phyloP scores from a whole-genome alignment of 2,329 filamentous ascomycete genomes.

The Xylaria sp. region DNA sequence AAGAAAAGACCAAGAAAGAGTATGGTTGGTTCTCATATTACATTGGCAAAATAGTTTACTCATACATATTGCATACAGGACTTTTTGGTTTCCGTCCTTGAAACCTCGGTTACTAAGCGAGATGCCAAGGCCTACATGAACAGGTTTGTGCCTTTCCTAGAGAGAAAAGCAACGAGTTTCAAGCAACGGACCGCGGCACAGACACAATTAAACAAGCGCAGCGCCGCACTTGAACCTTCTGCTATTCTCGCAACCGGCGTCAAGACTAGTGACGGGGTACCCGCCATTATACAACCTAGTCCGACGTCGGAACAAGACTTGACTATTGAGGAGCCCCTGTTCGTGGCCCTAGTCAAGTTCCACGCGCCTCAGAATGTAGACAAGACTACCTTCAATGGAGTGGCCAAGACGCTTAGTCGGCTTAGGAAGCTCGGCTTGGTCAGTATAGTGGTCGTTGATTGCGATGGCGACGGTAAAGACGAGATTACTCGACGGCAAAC shows the following conservation, averaged over 20 bases:
- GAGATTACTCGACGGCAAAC: slow-evolving; percentile 54
- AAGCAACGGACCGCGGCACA: slow-evolving; percentile 45
- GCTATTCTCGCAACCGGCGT: slow-evolving; percentile 19
- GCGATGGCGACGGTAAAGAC: slow-evolving; percentile 54
- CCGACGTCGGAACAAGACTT: slow-evolving; percentile 56
- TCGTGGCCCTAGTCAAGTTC: slow-evolving; percentile 88
- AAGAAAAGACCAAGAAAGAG: slow-evolving; percentile 60
- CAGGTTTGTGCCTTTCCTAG: slow-evolving; percentile 70
- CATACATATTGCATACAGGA: slow-evolving; percentile 63
- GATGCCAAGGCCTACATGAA: slow-evolving; percentile 93
- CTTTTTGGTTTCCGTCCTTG: slow-evolving; percentile 85
- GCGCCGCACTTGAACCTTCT: slow-evolving; percentile 8
- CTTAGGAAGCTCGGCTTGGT: slow-evolving; percentile 82
- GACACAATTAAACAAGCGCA: slow-evolving; percentile 41
- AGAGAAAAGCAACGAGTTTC: slow-evolving; percentile 50
- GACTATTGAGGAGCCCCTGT: slow-evolving; percentile 55
- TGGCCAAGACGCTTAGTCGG: slow-evolving; percentile 86
- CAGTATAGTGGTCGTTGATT: slow-evolving; percentile 86
- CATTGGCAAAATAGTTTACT: slow-evolving; percentile 11
- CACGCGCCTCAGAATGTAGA: slow-evolving; percentile 76
- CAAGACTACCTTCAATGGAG: slow-evolving; percentile 74
- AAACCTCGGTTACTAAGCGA: slow-evolving; percentile 88
- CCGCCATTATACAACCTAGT: slow-evolving; percentile 18
- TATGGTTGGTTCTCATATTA: slow-evolving; percentile 45
- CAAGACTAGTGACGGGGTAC: slow-evolving; percentile 18